Conservation (phyloP, 345 rosid species). For the Noccaea caerulescens region DNA sequence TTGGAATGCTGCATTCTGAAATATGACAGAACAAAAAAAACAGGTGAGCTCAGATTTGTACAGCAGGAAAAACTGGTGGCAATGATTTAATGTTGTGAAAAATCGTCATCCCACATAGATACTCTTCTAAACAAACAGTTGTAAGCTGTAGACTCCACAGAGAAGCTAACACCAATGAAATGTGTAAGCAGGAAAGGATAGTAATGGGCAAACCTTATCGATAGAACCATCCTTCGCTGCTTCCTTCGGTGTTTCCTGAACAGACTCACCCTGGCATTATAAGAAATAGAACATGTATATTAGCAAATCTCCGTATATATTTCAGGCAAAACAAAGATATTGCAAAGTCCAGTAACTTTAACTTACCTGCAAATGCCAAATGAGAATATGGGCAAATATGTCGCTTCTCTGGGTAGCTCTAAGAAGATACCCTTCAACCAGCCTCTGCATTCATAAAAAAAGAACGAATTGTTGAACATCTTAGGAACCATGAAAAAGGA, state of each 20-base stretch:
- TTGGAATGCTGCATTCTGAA: slow-evolving; percentile 85
- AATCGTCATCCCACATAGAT: slow-evolving; percentile 7
- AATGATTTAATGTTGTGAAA: slow-evolving; percentile 17
- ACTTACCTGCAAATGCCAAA: slow-evolving; percentile 95
- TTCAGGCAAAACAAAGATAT: slow-evolving; percentile 29
- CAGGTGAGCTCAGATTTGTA: slow-evolving; percentile 16
- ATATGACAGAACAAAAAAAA: slow-evolving; percentile 30
- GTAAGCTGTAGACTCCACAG: slow-evolving; percentile 25
- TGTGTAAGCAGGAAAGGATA: slow-evolving; percentile 13
- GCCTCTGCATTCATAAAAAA: slow-evolving; percentile 56
- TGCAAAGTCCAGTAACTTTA: slow-evolving; percentile 28
- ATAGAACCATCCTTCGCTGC: slow-evolving; percentile 62
- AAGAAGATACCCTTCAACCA: slow-evolving; percentile 96
- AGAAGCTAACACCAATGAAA: slow-evolving; percentile 20
- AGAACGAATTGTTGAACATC: slow-evolving; percentile 13
- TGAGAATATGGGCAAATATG: slow-evolving; percentile 93
- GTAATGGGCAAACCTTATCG: slow-evolving; percentile 57
- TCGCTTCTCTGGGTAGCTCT: slow-evolving; percentile 98
- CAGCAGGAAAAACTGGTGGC: background rate
- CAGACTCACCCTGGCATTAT: slow-evolving; percentile 78
- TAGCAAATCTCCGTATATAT: slow-evolving; percentile 7
- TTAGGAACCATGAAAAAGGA: slow-evolving; percentile 15
- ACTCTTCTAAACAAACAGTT: slow-evolving; percentile 7
- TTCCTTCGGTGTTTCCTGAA: slow-evolving; percentile 73
- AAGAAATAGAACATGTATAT: slow-evolving; percentile 37